These are phyloP conservation scores for Litchi chinensis DNA, from an alignment of 345 rosid species.

Conservation along the genomic window DNA sequence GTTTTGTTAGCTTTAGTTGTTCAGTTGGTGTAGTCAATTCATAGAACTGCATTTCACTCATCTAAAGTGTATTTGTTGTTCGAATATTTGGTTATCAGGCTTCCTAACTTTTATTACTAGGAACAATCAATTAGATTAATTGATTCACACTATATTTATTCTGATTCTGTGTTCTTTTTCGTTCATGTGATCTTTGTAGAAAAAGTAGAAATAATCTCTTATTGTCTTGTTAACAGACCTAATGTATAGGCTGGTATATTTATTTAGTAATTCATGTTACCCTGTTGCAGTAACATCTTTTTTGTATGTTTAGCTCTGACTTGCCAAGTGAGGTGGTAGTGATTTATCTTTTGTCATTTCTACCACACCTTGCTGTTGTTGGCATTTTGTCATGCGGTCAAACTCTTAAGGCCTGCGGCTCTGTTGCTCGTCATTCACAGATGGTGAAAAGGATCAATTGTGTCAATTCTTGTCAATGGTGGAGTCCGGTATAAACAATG, in stretches of 20 bases:
- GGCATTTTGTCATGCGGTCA: neutral
- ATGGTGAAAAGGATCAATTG: neutral
- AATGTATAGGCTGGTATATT: neutral
- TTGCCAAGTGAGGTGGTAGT: neutral
- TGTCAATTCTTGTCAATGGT: slow-evolving; percentile 2
- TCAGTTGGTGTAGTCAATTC: neutral
- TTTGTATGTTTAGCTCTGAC: neutral
- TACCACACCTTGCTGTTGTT: neutral
- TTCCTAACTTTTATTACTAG: neutral
- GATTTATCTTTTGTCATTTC: neutral
- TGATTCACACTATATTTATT: neutral
- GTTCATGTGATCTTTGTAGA: neutral
- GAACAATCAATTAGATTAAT: neutral
- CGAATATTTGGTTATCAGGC: neutral
- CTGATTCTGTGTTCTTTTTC: neutral
- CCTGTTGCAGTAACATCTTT: neutral
- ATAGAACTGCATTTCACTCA: neutral
- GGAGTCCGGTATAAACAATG: neutral
- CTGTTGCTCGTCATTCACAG: neutral
- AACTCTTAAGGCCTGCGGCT: neutral
- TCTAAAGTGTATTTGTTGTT: neutral
- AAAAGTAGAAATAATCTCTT: neutral
- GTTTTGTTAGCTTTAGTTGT: neutral
- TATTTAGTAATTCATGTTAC: neutral
- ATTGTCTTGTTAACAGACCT: neutral